Percentiles rank a stretch among this genome's conserved stretches.
These are phyloP conservation scores for Amanita exitialis DNA, from an alignment of 768 basidiomycete species.

Conservation along the genomic window DNA sequence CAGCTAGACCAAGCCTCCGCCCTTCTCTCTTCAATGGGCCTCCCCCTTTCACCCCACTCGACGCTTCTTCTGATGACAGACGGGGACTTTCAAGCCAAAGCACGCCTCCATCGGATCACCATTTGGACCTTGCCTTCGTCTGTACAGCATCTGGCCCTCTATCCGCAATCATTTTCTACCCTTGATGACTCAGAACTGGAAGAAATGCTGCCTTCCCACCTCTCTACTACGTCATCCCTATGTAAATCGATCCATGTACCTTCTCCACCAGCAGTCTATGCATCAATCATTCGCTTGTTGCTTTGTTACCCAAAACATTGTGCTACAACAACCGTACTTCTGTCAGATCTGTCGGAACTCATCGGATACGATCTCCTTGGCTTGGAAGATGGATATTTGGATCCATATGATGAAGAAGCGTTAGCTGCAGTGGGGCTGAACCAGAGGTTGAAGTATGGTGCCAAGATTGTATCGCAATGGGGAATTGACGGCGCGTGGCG, in stretches of 20 bases:
- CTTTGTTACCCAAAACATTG: conserved; percentile 13
- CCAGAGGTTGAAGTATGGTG: conserved; percentile 4
- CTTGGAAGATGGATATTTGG: conserved; percentile 19
- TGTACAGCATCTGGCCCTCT: conserved; percentile 14
- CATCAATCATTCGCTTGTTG: conserved; percentile 23
- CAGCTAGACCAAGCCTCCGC: conserved; percentile 13
- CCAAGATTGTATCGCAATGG: conserved; percentile 4
- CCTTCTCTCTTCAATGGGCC: conserved; percentile 14
- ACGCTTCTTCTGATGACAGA: conserved; percentile 10
- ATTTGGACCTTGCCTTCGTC: conserved; percentile 7
- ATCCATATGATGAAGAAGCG: conserved; percentile 17
- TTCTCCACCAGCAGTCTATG: conserved; percentile 20
- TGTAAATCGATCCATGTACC: conserved; percentile 17
- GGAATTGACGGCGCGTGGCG: conserved; percentile 13
- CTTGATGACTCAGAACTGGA: conserved; percentile 14
- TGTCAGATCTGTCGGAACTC: conserved; percentile 24
- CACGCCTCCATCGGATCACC: conserved; percentile 15
- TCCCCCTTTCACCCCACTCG: conserved; percentile 14
- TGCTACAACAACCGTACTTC: conserved; percentile 14
- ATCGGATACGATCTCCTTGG: conserved; percentile 21
- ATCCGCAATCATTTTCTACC: conserved; percentile 17
- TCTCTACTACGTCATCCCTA: conserved; percentile 7
- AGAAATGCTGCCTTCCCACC: conserved; percentile 9
- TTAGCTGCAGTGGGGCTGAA: conserved; percentile 13
- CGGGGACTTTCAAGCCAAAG: conserved; percentile 16